Base-by-base conservation (phyloP, 2,329 filamentous ascomycete species). In the Botryotinia narcissicola region DNA sequence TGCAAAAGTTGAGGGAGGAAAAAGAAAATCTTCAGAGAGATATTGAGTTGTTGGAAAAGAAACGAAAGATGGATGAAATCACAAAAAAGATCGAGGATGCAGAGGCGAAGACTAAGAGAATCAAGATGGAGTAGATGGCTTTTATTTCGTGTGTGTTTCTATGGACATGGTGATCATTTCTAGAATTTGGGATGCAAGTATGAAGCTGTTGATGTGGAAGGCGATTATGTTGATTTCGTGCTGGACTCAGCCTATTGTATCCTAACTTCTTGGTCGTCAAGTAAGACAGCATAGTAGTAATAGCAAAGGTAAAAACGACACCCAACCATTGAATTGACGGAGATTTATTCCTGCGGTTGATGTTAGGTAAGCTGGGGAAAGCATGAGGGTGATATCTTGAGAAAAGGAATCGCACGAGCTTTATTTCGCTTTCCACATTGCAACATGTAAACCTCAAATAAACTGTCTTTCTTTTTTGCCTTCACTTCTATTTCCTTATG, bases 351-450 rank as follows among this genome's bases (percentile, higher is more conserved):
- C 9, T 10, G 20, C 48, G 6, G 22, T n/a, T 25, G 46, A 14
- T 6, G 4, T 25, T 1, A 12, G 10, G 40, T 40, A 40, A 14
- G 1, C 40, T 40, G 14, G 40, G 37, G 40, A 25, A 5, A 25
- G 46, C 46, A 51, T 22, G 9, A 25, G 4, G 25, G n/a, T 51
- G 1, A 14, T 14, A 14, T 6, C 10, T 51, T 51, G 1, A 3
- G 0, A n/a, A 51, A 14, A n/a, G 25, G 4, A n/a, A 51, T n/a
- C 5, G 4, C 10, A 2, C 10, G 6, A n/a, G 10, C 4, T 4
- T 51, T n/a, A 4, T n/a, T n/a, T n/a, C 14, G 22, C 48, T 51
- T 51, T n/a, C 10, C 48, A n/a, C 5, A 7, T 14, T 3, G n/a
- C 48, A 51, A 3, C 46, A 54, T 54, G 14, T 16, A 54, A 29